phyloP scores from a whole-genome alignment of 805 yeast genomes.

The Metschnikowia bowlesiae region DNA sequence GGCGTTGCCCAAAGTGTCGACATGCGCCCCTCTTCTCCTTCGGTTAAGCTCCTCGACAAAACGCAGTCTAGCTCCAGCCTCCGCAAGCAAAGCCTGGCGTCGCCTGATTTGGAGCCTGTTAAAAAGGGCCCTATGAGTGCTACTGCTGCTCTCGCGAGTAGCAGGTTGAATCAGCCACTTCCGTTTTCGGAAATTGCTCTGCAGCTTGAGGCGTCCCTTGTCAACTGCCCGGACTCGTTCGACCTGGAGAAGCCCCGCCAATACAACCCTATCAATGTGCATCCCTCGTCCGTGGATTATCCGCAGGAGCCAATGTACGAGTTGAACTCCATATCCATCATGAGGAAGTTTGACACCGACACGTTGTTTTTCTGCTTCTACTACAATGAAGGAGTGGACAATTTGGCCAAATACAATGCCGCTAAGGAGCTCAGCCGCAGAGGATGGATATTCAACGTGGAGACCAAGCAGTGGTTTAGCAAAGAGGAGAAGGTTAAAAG shows the following conservation, averaged over 20 bases:
- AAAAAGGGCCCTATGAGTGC: neutral
- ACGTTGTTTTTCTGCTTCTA: constrained; percentile 91
- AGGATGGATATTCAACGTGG: constrained; percentile 78
- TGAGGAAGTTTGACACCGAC: constrained; percentile 74
- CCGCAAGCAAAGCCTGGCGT: constrained; percentile 9
- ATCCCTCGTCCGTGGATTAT: constrained; percentile 84
- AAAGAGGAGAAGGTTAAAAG: constrained; percentile 52
- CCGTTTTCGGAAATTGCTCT: constrained; percentile 50
- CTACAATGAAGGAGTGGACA: constrained; percentile 49
- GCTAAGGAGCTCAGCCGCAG: constrained; percentile 75
- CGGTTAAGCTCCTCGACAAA: constrained; percentile 2
- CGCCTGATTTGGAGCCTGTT: constrained; percentile 1
- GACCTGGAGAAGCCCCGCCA: constrained; percentile 82
- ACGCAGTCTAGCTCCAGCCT: neutral
- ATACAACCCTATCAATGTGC: constrained; percentile 75
- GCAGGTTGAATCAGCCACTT: constrained; percentile 48
- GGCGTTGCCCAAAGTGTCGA: neutral
- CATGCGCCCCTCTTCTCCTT: neutral
- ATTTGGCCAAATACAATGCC: constrained; percentile 45
- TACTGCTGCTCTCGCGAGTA: constrained; percentile 29
- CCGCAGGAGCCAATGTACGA: constrained; percentile 81
- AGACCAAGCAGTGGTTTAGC: constrained; percentile 76
- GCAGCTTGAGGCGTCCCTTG: constrained; percentile 69
- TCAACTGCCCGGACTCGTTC: constrained; percentile 89
- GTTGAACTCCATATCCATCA: constrained; percentile 53